Evolutionary conservation across 2,329 filamentous ascomycete species (phyloP), one percentile per base, ranked within the genome.

Genomic region (Verticillium albo-atrum): DNA sequence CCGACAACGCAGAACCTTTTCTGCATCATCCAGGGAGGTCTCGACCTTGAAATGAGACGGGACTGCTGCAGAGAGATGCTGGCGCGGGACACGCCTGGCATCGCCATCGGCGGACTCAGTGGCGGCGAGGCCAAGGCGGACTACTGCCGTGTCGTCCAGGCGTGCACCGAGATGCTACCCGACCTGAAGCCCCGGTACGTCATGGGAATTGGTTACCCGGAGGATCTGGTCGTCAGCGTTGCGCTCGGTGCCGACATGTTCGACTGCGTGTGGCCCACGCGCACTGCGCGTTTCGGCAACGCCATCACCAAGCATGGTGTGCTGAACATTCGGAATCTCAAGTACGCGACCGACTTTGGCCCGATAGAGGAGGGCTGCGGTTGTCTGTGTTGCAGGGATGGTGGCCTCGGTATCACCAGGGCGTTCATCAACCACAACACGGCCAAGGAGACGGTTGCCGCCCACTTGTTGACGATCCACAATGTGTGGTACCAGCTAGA

Each of bases 201-300:
- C 60, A 99, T 99, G 96, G 95, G 95, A 20, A 95, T 99, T 66
- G 92, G 95, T 14, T 99, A 97, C 73, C 95, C 95, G 1, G 95
- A 98, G 77, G 95, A 99, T 70, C 80, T 99, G 59, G 85, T 99
- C 2, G 93, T 99, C 42, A 96, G 92, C 57, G 88, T 97, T 4
- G 95, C 95, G 1, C 82, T 99, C 1, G 95, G 95, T 3, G 95
- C 95, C 55, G 95, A 99, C 75, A 99, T 99, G 95, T 99, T 99
- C 72, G 95, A 99, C 76, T 99, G 96, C 71, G 95, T 99, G 6
- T 99, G 95, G 95, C 96, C 95, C 1, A 98, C 95, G 4, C 83
- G 95, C 58, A 99, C 95, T 35, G 95, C 95, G 71, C 87, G 95
- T 34, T 99, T 99, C 70, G 95, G 96, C 61, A 97, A 97, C 70